Base-by-base conservation (phyloP, 2,329 filamentous ascomycete genomes). In the Fusarium virguliforme region DNA sequence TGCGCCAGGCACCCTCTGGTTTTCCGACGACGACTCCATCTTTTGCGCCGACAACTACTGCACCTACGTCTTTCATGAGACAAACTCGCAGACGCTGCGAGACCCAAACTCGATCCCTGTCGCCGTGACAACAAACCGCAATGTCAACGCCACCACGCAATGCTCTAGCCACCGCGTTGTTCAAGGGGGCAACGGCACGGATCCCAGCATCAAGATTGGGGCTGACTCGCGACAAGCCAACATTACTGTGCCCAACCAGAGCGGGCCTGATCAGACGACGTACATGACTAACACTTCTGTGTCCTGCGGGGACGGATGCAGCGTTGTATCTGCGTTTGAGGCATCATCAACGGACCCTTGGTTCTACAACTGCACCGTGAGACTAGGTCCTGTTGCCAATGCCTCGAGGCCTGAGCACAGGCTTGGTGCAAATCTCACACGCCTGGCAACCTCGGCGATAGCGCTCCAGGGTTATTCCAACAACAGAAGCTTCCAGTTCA, bases 21-120 rank as follows among this genome's bases (percentile, higher is more conserved):
- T 74, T 13, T 57, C 68, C 0, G 77, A 79, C 12, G 71, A 74
- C 2, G 62, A 75, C 4, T 62, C 77, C 6, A 54, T 79, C 3
- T 85, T 81, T 54, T 76, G 77, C n/a, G 77, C 79, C n/a, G 57
- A 65, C 1, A 72, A 57, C 1, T 55, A 50, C 12, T 79, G 80
- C 46, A 64, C 75, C 5, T 82, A 81, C 30, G 56, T 80, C 5
- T 85, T 84, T 57, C 77, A 77, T 18, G 83, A 84, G 48, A 67
- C 57, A 4, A 67, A 67, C 1, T 67, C 61, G 1, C 9, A n/a
- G 2, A 66, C 46, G 1, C 4, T 55, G 12, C 6, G 64, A 3
- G 51, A 41, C 15, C 54, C 64, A 1, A 4, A 3, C 0, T 12
- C 22, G 1, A 57, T 51, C 4, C 54, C 64, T 0, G 3, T 66